phyloP scores from a whole-genome alignment of 2,329 filamentous ascomycete genomes.

The Penicillium sp. region DNA sequence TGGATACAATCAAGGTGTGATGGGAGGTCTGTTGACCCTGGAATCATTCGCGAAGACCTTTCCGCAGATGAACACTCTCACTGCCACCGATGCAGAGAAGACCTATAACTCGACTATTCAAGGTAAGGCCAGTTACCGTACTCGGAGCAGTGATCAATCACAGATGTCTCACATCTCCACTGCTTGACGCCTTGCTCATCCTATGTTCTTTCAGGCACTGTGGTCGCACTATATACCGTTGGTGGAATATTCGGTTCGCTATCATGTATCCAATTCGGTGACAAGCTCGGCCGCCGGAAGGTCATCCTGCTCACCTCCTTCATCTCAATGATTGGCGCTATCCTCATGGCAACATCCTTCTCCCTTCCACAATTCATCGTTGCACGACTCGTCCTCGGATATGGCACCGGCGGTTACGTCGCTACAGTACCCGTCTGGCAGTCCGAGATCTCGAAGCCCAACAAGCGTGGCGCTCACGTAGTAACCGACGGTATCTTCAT shows the following conservation, averaged over 20 bases:
- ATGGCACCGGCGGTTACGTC: constrained; percentile 39
- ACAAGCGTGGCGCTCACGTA: constrained; percentile 38
- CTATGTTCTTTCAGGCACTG: constrained; percentile 21
- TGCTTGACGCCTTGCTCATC: not conserved
- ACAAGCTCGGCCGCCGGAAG: constrained; percentile 43
- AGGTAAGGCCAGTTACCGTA: constrained; percentile 23
- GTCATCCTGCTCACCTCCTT: constrained; percentile 41
- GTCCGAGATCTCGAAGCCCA: constrained; percentile 29
- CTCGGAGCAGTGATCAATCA: not conserved
- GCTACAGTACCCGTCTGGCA: constrained; percentile 49
- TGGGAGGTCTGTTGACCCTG: constrained; percentile 61
- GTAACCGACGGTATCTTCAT: constrained; percentile 52
- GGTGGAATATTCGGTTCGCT: constrained; percentile 48
- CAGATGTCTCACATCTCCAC: not conserved
- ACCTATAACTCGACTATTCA: constrained; percentile 45
- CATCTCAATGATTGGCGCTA: constrained; percentile 44
- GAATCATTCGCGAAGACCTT: constrained; percentile 55
- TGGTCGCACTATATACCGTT: constrained; percentile 47
- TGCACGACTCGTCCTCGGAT: constrained; percentile 44
- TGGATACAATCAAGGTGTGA: constrained; percentile 53
- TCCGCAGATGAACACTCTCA: constrained; percentile 49
- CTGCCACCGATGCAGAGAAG: constrained; percentile 19
- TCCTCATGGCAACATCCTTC: constrained; percentile 47
- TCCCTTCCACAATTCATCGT: constrained; percentile 45
- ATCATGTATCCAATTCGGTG: constrained; percentile 46